These are phyloP conservation scores for Ammopiptanthus mongolicus DNA, from an alignment of 306 rosid genomes.

Conservation along the genomic window DNA sequence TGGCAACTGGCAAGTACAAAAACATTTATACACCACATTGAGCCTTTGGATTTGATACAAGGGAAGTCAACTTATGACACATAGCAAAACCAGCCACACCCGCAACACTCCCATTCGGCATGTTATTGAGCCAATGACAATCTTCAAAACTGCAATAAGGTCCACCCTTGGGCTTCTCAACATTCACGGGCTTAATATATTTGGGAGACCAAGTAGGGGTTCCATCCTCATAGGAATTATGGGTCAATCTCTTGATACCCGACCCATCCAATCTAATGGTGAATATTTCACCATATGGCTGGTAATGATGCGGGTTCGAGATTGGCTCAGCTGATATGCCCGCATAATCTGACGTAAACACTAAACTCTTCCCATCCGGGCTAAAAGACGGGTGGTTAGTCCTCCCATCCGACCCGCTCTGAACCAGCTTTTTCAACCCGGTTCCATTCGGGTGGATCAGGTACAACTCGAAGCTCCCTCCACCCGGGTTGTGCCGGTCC, in stretches of 20 bases:
- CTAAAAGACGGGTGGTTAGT: slow-evolving; percentile 74
- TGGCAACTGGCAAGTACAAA: neutral
- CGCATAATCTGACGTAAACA: slow-evolving; percentile 65
- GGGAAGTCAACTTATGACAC: neutral
- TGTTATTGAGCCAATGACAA: slow-evolving; percentile 59
- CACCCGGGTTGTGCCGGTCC: slow-evolving; percentile 58
- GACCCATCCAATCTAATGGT: slow-evolving; percentile 68
- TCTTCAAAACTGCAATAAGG: slow-evolving; percentile 60
- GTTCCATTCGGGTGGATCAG: slow-evolving; percentile 76
- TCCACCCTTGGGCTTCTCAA: slow-evolving; percentile 37
- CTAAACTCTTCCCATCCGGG: slow-evolving; percentile 60
- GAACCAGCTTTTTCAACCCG: slow-evolving; percentile 56
- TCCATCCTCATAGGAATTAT: slow-evolving; percentile 81
- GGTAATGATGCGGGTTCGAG: slow-evolving; percentile 74
- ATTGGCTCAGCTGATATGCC: slow-evolving; percentile 86
- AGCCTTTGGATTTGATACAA: neutral
- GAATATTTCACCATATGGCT: slow-evolving; percentile 83
- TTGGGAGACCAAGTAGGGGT: slow-evolving; percentile 66
- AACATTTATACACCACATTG: slow-evolving; percentile 30
- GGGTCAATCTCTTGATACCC: slow-evolving; percentile 53
- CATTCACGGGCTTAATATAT: slow-evolving; percentile 41
- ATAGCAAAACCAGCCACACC: neutral
- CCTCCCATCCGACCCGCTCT: slow-evolving; percentile 69
- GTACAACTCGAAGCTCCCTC: slow-evolving; percentile 58
- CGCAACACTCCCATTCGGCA: slow-evolving; percentile 7